Evolutionary conservation across 345 rosid genomes (phyloP), one percentile per base, ranked within the genome.

Genomic region (Hypericum androsaemum): DNA sequence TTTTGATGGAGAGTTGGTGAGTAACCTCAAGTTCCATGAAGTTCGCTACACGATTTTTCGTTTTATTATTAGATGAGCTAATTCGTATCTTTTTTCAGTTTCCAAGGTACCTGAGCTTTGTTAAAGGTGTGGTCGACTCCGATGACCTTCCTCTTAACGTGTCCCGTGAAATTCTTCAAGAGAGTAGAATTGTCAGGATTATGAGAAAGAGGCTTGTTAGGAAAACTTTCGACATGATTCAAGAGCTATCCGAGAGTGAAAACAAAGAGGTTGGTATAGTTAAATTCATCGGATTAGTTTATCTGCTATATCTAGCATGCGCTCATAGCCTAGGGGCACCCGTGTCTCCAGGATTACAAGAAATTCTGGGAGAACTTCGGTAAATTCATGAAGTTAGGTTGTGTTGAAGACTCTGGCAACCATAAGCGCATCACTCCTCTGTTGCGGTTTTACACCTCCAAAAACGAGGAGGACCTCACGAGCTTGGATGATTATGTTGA

Each of bases 321-420:
- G 36, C 36, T 44, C 16, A 41, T 58, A 28, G 52, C 14, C 52
- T 39, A 47, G 50, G 57, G 53, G 1, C 38, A 28, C 59, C 41
- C 43, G 41, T 62, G 52, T 32, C 68, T 62, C 10, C 80, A 92
- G 97, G 98, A 88, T 74, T 92, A 85, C 71, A 85, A 85, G 67
- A 92, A 85, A 54, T 88, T 92, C 69, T 92, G 98, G 98, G 98
- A 92, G 78, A 92, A 92, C 64, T 88, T 85, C 52, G 96, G 98
- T 13, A 78, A 80, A 74, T 88, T 88, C 69, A 47, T 92, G 43
- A 92, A 92, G 56, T 68, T 92, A 75, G 98, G 98, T 60, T 88
- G 95, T 46, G 69, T 92, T 54, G 98, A 92, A 74, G 98, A 92
- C 70, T 37, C 88, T 54, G 97, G 90, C n/a, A 92, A 92, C 65